Evolutionary conservation across 202 grass and related monocot species (phyloP).

Genomic region (Panicum hallii): DNA sequence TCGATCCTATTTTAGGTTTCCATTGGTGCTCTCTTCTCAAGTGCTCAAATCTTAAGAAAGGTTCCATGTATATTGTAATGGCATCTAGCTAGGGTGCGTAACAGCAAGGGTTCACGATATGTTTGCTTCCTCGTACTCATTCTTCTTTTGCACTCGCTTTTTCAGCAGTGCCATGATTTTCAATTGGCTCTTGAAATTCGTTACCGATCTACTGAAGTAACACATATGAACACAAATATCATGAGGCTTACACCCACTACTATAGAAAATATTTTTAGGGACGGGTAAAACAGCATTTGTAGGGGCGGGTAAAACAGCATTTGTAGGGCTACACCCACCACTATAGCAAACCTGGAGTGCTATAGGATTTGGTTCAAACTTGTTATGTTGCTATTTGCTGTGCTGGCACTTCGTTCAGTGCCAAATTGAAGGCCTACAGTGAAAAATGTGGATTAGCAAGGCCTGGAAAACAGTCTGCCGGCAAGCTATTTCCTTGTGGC

Average conservation of each 20-base stretch:
- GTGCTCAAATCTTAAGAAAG: background rate
- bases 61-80: background rate
- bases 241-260: background rate
- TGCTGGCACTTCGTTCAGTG: too few relatives aligned
- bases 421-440: too few relatives aligned
- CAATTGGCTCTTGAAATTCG: background rate
- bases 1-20: background rate
- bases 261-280: too few relatives aligned
- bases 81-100: background rate
- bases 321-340: too few relatives aligned
- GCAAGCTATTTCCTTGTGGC: too few relatives aligned
- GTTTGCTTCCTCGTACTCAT: conserved; percentile 14
- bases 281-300: too few relatives aligned
- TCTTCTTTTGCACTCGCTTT: background rate
- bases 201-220: background rate
- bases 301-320: too few relatives aligned
- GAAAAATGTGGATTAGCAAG: too few relatives aligned
- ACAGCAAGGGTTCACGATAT: background rate
- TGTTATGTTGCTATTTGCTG: too few relatives aligned
- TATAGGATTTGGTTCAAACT: too few relatives aligned
- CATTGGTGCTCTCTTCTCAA: background rate
- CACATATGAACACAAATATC: background rate
- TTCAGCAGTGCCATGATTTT: conserved; percentile 10
- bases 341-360: too few relatives aligned
- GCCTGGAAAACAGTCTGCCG: too few relatives aligned